Evolutionary conservation across 2,329 filamentous ascomycete species (phyloP), one percentile per base, ranked within the genome.

Genomic region (Pleurostoma richardsiae): DNA sequence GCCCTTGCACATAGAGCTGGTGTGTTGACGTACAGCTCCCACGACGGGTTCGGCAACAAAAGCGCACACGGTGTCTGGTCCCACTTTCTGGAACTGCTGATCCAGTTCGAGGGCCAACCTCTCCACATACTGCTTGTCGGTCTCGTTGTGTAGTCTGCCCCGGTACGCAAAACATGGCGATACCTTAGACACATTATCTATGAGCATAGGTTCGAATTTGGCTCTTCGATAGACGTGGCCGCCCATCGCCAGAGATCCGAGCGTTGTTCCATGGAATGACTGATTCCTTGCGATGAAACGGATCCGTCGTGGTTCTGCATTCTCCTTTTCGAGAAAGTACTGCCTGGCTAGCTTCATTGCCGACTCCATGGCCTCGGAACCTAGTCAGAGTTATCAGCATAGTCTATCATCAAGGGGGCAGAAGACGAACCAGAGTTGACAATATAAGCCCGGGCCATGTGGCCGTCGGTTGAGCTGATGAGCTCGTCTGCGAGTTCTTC

Each of bases 41-140:
- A 86, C 85, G 1, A 91, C 74, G 0, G 86, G 83, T 62, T 91
- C 87, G 1, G 83, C 82, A 28, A 90, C 73, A 56, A 91, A 89
- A 1, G 83, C 86, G 45, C 81, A 85, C 1, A 90, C 83, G 0
- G 71, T 85, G 0, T 81, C 72, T 0, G 85, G 77, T 0, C 85
- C 86, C 1, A 88, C 59, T 2, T 73, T 65, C 49, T 76, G 69
- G 52, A 91, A 88, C 52, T 87, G 82, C 2, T 66, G 70, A 6
- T 89, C 85, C 2, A 92, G 68, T 58, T 90, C 85, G 4, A 73
- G 61, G 0, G 79, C 78, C 7, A 89, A 70, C 19, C 82, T 71
- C 1, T 62, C 58, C 1, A 87, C 78, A 49, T 88, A 90, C 1
- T 74, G 68, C 2, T 69, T 69, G 30, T 80, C 74, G 1, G 72